These are phyloP conservation scores for Ocimum tenuiflorum DNA, from an alignment of 257 asterid genomes.

Conservation along the genomic window DNA sequence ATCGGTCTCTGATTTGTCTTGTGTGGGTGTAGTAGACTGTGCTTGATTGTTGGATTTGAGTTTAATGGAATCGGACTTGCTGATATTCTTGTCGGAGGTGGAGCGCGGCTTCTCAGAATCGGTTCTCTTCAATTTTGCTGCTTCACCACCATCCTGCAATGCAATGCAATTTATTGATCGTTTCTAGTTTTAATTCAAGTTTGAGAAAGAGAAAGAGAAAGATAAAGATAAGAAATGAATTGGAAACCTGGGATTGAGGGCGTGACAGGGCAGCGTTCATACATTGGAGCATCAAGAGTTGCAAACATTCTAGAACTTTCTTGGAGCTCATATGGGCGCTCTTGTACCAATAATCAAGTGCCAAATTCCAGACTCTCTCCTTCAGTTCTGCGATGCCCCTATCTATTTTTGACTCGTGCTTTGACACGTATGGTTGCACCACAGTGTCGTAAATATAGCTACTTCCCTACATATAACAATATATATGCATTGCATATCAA, in stretches of 20 bases:
- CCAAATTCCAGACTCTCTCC: constrained; percentile 56
- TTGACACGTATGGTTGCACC: constrained; percentile 48
- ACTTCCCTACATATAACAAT: constrained; percentile 53
- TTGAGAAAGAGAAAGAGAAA: too few relatives aligned
- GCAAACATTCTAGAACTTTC: constrained; percentile 40
- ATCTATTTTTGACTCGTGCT: constrained; percentile 59
- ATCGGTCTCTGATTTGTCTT: constrained; percentile 17
- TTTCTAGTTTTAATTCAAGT: too few relatives aligned
- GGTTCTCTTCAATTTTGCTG: constrained; percentile 28
- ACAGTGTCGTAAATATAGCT: constrained; percentile 49
- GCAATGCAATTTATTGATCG: background rate
- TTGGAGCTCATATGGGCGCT: constrained; percentile 48
- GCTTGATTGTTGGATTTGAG: background rate
- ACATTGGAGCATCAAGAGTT: constrained; percentile 34
- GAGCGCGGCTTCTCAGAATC: constrained; percentile 21
- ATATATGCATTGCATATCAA: too few relatives aligned
- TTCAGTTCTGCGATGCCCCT: constrained; percentile 41
- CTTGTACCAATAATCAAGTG: constrained; percentile 52
- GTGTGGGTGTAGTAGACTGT: background rate
- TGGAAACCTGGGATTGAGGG: constrained; percentile 6
- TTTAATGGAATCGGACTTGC: constrained; percentile 28
- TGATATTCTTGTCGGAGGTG: constrained; percentile 16
- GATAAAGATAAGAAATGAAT: too few relatives aligned
- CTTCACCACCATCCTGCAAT: constrained; percentile 18
- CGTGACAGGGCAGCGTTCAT: constrained; percentile 24